Evolutionary conservation across 192 early-diverging fungal genomes (phyloP).

Genomic region (Chytriomyces sp.): DNA sequence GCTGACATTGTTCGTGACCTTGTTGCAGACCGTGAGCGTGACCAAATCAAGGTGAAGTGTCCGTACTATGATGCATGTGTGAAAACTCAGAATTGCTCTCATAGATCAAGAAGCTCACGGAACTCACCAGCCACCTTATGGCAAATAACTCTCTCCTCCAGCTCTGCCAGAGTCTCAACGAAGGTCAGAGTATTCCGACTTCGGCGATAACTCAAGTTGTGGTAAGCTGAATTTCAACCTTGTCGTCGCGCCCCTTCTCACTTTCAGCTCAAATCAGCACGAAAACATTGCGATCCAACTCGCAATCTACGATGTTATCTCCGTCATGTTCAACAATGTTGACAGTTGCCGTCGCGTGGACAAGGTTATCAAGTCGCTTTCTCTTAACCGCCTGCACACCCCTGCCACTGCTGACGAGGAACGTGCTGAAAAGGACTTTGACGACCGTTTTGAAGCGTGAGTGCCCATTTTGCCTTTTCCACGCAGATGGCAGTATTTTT

Average conservation of each 20-base stretch:
- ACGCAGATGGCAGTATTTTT: no score
- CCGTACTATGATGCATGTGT: no score
- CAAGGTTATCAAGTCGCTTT: background rate
- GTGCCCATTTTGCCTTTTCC: no score
- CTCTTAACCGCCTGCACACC: background rate
- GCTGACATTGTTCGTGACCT: background rate
- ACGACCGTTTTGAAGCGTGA: background rate
- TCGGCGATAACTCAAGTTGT: background rate
- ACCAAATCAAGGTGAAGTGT: background rate
- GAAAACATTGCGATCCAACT: background rate
- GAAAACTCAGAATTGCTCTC: background rate
- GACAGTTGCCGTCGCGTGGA: background rate
- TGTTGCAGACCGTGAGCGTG: background rate
- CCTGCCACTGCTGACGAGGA: no score
- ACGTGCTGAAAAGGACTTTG: no score
- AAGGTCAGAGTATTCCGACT: background rate
- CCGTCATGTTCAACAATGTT: background rate
- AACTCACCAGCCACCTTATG: background rate
- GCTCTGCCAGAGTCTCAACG: background rate
- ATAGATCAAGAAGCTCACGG: background rate
- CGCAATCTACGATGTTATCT: background rate
- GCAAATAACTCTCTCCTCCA: background rate
- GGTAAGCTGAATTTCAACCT: background rate
- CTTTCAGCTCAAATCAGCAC: background rate
- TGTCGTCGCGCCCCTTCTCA: background rate